These are phyloP conservation scores for Carex sylvatica DNA, from an alignment of 202 grass and related monocot species.

Conservation along the genomic window DNA sequence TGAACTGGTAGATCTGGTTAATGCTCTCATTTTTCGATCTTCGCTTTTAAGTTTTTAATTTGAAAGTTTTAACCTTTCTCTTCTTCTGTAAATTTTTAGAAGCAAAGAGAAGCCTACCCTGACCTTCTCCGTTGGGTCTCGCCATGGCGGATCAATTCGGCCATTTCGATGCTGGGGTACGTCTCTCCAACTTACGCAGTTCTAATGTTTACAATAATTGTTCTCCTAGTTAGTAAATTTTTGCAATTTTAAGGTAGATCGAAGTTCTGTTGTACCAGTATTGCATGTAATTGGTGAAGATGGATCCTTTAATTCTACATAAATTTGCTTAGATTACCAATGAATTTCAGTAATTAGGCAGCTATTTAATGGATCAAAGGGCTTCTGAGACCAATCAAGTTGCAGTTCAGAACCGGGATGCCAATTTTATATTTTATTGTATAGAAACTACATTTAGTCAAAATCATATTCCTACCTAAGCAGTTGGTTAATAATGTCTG, in stretches of 20 bases:
- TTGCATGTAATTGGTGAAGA: background rate
- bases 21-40: background rate
- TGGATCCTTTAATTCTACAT: background rate
- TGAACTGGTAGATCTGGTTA: constrained; percentile 30
- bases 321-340: background rate
- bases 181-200: background rate
- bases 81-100: constrained; percentile 21
- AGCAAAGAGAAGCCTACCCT: background rate
- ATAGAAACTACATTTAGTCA: background rate
- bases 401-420: background rate
- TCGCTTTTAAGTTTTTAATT: background rate
- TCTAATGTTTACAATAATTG: background rate
- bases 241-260: background rate
- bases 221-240: background rate
- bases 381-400: background rate
- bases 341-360: background rate
- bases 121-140: constrained; percentile 5
- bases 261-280: background rate
- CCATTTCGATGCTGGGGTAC: constrained; percentile 25
- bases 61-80: background rate
- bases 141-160: constrained; percentile 36
- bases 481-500: background rate
- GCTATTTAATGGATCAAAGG: background rate
- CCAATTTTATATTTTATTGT: background rate
- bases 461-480: background rate